These are phyloP conservation scores for Umbelopsis isabellina DNA, from an alignment of 192 early-diverging fungal genomes.

Conservation along the genomic window DNA sequence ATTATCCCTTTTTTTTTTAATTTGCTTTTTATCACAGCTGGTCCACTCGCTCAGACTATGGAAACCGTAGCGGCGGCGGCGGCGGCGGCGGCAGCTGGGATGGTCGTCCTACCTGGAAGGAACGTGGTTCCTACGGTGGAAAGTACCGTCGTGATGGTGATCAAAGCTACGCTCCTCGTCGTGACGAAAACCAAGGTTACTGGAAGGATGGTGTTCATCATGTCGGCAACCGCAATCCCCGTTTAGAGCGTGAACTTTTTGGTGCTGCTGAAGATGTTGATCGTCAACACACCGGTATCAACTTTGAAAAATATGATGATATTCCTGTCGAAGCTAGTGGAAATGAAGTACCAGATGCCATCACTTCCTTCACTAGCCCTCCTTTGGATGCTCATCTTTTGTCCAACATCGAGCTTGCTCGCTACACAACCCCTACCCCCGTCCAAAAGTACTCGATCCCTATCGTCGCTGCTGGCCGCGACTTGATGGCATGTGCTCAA, in stretches of 20 bases:
- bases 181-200: slow-evolving; percentile 53
- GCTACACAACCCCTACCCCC: slow-evolving; percentile 90
- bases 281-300: slow-evolving; percentile 89
- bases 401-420: slow-evolving; percentile 86
- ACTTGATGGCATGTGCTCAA: slow-evolving; percentile 99
- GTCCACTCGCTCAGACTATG: slow-evolving; percentile 37
- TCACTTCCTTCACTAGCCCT: slow-evolving; percentile 58
- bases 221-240: slow-evolving; percentile 75
- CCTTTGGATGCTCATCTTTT: slow-evolving; percentile 85
- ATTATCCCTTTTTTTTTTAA: background rate
- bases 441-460: slow-evolving; percentile 94
- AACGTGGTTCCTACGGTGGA: slow-evolving; percentile 43
- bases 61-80: slow-evolving; percentile 47
- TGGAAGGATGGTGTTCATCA: slow-evolving; percentile 84
- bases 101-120: slow-evolving; percentile 41
- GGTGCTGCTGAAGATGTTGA: slow-evolving; percentile 73
- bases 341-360: slow-evolving; percentile 65
- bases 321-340: slow-evolving; percentile 94
- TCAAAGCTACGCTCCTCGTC: slow-evolving; percentile 39
- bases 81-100: slow-evolving; percentile 43
- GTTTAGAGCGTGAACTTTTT: slow-evolving; percentile 82
- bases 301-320: slow-evolving; percentile 99
- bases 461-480: slow-evolving; percentile 79
- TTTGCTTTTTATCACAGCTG: background rate
- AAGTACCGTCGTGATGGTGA: slow-evolving; percentile 52